These are phyloP conservation scores for Xylaria curta DNA, from an alignment of 495 filamentous ascomycete species.

Conservation along the genomic window DNA sequence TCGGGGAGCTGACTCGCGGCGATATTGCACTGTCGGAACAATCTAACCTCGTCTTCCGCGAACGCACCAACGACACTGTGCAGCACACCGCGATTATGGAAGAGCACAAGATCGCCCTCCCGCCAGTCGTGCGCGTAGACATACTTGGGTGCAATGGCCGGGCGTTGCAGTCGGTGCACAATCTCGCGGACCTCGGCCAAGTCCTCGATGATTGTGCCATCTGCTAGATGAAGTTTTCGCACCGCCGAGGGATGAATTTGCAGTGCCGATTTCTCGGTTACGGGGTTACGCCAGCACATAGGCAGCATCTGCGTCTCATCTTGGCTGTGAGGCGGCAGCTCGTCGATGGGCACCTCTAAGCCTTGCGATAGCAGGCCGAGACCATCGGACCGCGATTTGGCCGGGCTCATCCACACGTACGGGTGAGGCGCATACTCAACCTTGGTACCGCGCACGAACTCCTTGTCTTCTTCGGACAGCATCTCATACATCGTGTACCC, in stretches of 20 bases:
- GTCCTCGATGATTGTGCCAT: constrained; percentile 70
- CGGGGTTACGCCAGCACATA: constrained; percentile 75
- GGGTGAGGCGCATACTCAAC: constrained; percentile 78
- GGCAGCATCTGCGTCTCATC: constrained; percentile 71
- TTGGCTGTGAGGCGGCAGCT: constrained; percentile 68
- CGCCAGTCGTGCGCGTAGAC: constrained; percentile 80
- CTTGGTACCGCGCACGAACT: constrained; percentile 66
- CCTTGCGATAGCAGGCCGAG: constrained; percentile 69
- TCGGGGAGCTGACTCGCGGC: constrained; percentile 62
- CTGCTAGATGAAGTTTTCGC: constrained; percentile 64
- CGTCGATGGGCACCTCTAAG: constrained; percentile 59
- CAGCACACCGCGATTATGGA: constrained; percentile 74
- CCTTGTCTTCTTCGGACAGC: constrained; percentile 67
- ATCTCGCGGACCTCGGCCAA: constrained; percentile 68
- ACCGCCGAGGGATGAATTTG: constrained; percentile 74
- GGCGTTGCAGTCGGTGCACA: constrained; percentile 71
- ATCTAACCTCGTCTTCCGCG: constrained; percentile 68
- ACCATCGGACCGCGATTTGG: constrained; percentile 67
- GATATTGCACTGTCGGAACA: constrained; percentile 80
- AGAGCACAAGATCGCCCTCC: constrained; percentile 74
- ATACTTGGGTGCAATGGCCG: constrained; percentile 67
- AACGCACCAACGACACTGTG: constrained; percentile 79
- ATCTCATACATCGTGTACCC: constrained; percentile 69
- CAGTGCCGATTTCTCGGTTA: constrained; percentile 69
- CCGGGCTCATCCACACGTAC: constrained; percentile 76